Percentiles rank a stretch among this genome's conserved stretches.
These are phyloP conservation scores for Pisolithus orientalis DNA, from an alignment of 768 basidiomycete genomes.

Conservation along the genomic window DNA sequence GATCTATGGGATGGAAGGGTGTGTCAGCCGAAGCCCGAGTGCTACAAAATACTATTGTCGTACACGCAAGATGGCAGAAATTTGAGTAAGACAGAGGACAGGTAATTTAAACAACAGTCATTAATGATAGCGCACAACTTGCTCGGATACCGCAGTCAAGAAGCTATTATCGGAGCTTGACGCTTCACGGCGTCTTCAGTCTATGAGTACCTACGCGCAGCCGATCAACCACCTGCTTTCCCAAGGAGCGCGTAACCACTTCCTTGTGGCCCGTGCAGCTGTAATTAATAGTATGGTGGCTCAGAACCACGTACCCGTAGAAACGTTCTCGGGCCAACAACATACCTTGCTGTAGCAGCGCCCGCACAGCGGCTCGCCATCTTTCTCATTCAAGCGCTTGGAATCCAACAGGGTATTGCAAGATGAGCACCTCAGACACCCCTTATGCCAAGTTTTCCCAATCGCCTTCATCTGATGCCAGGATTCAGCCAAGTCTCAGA, in stretches of 20 bases:
- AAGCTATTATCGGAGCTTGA: background rate
- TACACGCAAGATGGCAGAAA: no score
- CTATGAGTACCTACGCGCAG: background rate
- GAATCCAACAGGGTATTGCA: constrained; percentile 69
- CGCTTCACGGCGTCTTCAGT: background rate
- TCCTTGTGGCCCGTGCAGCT: constrained; percentile 73
- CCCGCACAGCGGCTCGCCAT: constrained; percentile 63
- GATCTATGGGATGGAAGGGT: no score
- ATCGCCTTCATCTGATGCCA: constrained; percentile 63
- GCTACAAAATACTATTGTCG: no score
- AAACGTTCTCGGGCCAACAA: background rate
- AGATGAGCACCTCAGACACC: constrained; percentile 69
- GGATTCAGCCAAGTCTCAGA: background rate
- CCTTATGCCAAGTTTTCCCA: constrained; percentile 75
- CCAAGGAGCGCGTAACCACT: constrained; percentile 69
- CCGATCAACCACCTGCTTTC: constrained; percentile 36
- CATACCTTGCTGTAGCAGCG: constrained; percentile 66
- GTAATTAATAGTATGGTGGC: background rate
- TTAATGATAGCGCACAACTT: constrained; percentile 12
- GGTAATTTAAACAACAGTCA: constrained; percentile 13
- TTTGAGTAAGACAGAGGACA: background rate
- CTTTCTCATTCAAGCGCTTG: constrained; percentile 66
- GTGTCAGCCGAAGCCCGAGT: no score
- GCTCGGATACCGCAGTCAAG: no score
- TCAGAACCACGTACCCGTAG: background rate